Percentiles rank a stretch among this genome's conserved stretches.
These are phyloP conservation scores for Mortierella sp. DNA, from an alignment of 371 early-diverging fungal genomes.

Conservation along the genomic window DNA sequence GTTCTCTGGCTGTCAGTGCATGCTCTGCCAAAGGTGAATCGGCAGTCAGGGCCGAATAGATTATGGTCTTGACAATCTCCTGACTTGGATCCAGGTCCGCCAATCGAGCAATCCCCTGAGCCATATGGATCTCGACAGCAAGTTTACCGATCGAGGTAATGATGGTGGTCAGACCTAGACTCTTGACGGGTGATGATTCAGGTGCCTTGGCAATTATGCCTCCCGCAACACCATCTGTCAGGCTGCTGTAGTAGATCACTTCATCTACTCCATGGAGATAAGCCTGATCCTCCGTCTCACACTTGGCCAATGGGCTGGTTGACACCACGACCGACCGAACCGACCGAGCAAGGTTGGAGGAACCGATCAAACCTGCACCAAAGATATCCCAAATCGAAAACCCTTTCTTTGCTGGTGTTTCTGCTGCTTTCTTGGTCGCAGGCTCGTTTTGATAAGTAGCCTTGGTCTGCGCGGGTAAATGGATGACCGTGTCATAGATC, in stretches of 20 bases:
- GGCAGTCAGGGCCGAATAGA: conserved; percentile 16
- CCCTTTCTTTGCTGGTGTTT: neutral
- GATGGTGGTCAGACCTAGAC: conserved; percentile 10
- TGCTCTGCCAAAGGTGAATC: neutral
- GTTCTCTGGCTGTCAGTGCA: conserved; percentile 16
- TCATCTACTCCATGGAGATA: conserved; percentile 22
- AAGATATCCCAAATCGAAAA: no score
- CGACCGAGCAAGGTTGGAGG: no score
- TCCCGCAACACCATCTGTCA: conserved; percentile 28
- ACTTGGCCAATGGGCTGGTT: neutral
- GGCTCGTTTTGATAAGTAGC: neutral
- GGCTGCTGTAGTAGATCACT: conserved; percentile 15
- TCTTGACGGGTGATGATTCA: conserved; percentile 6
- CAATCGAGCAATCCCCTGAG: conserved; percentile 17
- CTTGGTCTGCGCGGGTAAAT: conserved; percentile 13
- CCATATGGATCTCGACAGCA: conserved; percentile 33
- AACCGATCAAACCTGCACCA: no score
- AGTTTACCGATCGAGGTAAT: conserved; percentile 22
- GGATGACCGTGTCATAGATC: conserved; percentile 34
- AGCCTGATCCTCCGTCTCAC: conserved; percentile 14
- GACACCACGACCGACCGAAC: conserved; percentile 1
- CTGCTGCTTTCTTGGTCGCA: neutral
- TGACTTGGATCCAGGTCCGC: conserved; percentile 27
- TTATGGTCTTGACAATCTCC: conserved; percentile 15
- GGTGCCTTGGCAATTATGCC: conserved; percentile 15